Conservation (phyloP, 129 eudicot species). For the Helianthus annuus region HanXRQr2.0-SUNRISE NC_035441.2:34284011-34284510, state of each 20-base stretch:
- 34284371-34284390: background rate
- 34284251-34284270: constrained; percentile 1
- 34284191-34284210: too few species aligned
- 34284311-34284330: background rate
- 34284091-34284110: background rate
- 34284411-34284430: constrained; percentile 1
- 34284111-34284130: background rate
- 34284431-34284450: background rate
- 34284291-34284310: background rate
- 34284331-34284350: background rate
- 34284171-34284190: too few species aligned
- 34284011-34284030: constrained; percentile 2
- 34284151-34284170: background rate
- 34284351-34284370: background rate
- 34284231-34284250: too few species aligned
- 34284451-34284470: background rate
- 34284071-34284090: background rate
- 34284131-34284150: background rate
- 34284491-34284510: background rate
- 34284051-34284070: background rate
- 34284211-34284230: too few species aligned
- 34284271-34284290: background rate
- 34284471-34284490: background rate
- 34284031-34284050: background rate
- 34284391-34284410: background rate